These are phyloP conservation scores for Backusella psychrophila DNA, from an alignment of 192 early-diverging fungal species.

Conservation along the genomic window DNA sequence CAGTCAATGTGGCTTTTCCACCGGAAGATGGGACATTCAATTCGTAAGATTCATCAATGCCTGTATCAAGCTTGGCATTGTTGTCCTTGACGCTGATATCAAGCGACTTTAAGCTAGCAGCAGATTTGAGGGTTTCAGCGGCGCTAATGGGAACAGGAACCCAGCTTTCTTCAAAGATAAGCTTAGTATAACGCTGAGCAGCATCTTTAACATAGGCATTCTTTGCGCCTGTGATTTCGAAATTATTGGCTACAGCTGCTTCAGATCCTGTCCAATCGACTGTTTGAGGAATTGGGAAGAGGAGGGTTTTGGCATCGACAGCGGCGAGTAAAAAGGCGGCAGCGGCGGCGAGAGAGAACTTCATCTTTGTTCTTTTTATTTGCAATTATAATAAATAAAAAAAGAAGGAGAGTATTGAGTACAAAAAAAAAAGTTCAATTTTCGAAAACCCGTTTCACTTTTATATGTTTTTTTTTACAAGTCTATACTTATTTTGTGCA, in stretches of 20 bases:
- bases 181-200: constrained; percentile 39
- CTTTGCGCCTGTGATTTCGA: constrained; percentile 11
- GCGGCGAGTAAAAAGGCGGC: not conserved
- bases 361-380: constrained; percentile 15
- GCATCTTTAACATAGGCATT: constrained; percentile 17
- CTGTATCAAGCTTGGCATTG: constrained; percentile 50
- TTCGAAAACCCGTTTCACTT: not conserved
- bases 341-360: constrained; percentile 16
- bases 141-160: constrained; percentile 45
- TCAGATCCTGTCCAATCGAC: constrained; percentile 28
- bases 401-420: not conserved
- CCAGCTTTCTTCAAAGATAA: constrained; percentile 44
- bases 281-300: constrained; percentile 25
- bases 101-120: constrained; percentile 35
- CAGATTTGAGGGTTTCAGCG: constrained; percentile 18
- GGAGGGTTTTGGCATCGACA: constrained; percentile 25
- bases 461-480: not conserved
- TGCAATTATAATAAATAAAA: not conserved
- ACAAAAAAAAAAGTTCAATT: not conserved
- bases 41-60: constrained; percentile 71
- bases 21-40: constrained; percentile 54
- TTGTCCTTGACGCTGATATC: constrained; percentile 44
- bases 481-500: not conserved
- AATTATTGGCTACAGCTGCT: constrained; percentile 11
- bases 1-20: constrained; percentile 50